These are phyloP conservation scores for Mucor plumbeus DNA, from an alignment of 371 early-diverging fungal species.

Conservation along the genomic window DNA sequence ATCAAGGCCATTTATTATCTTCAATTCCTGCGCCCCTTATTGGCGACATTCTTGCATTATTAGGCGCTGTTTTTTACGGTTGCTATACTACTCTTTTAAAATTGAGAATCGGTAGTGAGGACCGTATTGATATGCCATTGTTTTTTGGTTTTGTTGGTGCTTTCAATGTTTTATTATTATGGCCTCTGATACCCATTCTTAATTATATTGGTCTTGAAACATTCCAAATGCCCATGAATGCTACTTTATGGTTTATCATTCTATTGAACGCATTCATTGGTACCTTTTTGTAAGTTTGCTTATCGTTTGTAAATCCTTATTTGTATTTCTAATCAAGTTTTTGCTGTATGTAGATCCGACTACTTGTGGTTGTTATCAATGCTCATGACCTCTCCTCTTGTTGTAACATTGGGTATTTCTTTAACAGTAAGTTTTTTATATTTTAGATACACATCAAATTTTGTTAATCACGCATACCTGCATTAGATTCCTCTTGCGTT, in stretches of 20 bases:
- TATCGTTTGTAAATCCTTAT: neutral
- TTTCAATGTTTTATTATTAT: constrained; percentile 68
- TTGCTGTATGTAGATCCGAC: constrained; percentile 56
- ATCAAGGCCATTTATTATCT: neutral
- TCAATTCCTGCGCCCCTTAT: constrained; percentile 39
- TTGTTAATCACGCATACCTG: neutral
- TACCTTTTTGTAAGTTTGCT: constrained; percentile 60
- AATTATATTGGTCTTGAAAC: constrained; percentile 67
- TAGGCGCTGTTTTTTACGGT: constrained; percentile 78
- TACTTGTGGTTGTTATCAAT: constrained; percentile 78
- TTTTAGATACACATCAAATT: too few species aligned
- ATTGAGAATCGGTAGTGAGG: constrained; percentile 67
- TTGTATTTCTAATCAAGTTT: neutral
- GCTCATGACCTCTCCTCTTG: constrained; percentile 80
- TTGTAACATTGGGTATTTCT: constrained; percentile 76
- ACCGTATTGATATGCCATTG: constrained; percentile 67
- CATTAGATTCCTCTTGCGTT: constrained; percentile 70
- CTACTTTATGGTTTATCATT: constrained; percentile 61
- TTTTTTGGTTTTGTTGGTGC: constrained; percentile 84
- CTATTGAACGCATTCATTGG: constrained; percentile 75
- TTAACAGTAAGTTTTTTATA: constrained; percentile 52
- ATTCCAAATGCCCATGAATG: constrained; percentile 62
- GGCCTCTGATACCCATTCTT: constrained; percentile 69
- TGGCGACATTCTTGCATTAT: constrained; percentile 72
- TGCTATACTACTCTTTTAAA: constrained; percentile 79